These are phyloP conservation scores for Penicillium sp. DNA, from an alignment of 2,329 filamentous ascomycete species.

Conservation along the genomic window DNA sequence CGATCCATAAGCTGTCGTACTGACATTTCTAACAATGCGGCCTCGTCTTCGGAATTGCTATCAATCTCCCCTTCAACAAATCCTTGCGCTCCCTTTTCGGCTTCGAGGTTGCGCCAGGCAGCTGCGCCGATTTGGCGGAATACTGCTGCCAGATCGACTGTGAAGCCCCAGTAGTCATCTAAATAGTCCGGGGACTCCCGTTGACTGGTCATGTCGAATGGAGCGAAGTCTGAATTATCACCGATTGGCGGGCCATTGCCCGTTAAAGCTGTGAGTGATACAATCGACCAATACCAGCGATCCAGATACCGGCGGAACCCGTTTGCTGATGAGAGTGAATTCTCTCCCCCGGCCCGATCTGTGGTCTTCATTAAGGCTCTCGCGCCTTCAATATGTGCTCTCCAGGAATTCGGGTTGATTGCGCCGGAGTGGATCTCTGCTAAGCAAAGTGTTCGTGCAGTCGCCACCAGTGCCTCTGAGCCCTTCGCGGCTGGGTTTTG, in stretches of 20 bases:
- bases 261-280: constrained; percentile 43
- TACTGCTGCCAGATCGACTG: constrained; percentile 38
- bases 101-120: constrained; percentile 32
- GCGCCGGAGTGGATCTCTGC: constrained; percentile 45
- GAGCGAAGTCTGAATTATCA: constrained; percentile 18
- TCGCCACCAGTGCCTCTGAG: constrained; percentile 41
- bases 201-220: constrained; percentile 12
- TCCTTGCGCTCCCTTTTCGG: constrained; percentile 5
- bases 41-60: constrained; percentile 27
- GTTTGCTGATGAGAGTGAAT: constrained; percentile 26
- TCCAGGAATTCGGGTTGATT: constrained; percentile 42
- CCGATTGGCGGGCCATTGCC: constrained; percentile 39
- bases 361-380: constrained; percentile 37
- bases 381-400: constrained; percentile 45
- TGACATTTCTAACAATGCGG: constrained; percentile 34
- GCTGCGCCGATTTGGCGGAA: constrained; percentile 42
- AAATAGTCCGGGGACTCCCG: constrained; percentile 33
- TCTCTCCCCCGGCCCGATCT: constrained; percentile 16
- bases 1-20: constrained; percentile 36
- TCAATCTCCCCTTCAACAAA: constrained; percentile 22
- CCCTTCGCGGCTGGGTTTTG: constrained; percentile 31
- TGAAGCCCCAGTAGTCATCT: constrained; percentile 47
- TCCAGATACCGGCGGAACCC: constrained; percentile 40
- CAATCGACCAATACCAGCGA: constrained; percentile 44
- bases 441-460: constrained; percentile 44